Evolutionary conservation across 129 eudicot genomes (phyloP), one percentile per base, ranked within the genome.

Genomic region (Chrysanthemum seticuspe): DNA sequence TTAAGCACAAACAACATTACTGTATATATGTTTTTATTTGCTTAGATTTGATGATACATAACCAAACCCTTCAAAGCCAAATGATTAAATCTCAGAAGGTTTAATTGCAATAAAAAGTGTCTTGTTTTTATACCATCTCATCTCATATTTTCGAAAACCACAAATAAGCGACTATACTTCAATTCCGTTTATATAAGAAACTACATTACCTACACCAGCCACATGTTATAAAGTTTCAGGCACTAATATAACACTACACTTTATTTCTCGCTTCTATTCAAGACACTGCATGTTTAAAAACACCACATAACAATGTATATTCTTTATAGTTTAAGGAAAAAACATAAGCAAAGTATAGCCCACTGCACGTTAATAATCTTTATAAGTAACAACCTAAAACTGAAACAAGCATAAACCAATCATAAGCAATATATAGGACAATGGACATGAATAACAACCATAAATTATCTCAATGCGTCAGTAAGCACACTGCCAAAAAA

Each of bases 41-140:
- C 76, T 58, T 54, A 56, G 56, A 56, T 44, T 18, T 12, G 18
- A 55, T 12, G 18, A 55, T 40, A 44, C 75, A 71, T 19, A 34
- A 14, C 9, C 11, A 70, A 18, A 70, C 18, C 53, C 10, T 12
- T 1, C 52, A 31, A 40, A 40, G 45, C 45, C 45, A 40, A 40
- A 40, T 40, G 10, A 67, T 47, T n/a, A 36, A 67, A 49, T 67
- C 72, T 13, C 45, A 23, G 8, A 67, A 40, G 45, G 10, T 9
- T 40, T 40, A 40, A 40, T 48, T 6, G 27, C 2, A 6, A 10
- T 56, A 56, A 56, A 12, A 56, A 13, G 19, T 15, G 19, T 56
- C 62, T 2, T 1, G 19, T 15, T 56, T 56, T 56, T 9, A n/a
- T 56, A 3, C 14, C 57, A 52, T 52, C 13, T 52, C 10, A 40